Evolutionary conservation across 345 rosid genomes (phyloP), one percentile per base, ranked within the genome.

Genomic region (Pelargonium nanum): DNA sequence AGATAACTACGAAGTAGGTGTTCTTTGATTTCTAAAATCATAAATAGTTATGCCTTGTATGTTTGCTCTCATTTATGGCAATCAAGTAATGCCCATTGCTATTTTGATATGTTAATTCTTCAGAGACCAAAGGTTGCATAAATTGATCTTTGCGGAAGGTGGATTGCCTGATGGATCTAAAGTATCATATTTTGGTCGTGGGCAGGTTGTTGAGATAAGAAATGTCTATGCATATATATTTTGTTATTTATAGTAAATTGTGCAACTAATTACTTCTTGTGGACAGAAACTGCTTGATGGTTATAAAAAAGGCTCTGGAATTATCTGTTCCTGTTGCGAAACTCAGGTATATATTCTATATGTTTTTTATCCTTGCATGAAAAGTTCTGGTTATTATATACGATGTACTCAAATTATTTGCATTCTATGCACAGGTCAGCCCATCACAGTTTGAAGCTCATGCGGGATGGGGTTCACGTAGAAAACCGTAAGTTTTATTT

Each of bases 391-490:
- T 26, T 62, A 53, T 61, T 25, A 56, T 55, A 59, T 63, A 55
- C 28, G 40, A 65, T 45, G 48, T 60, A 60, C 68, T 58, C 64
- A 15, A 24, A 34, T 28, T 16, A 25, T 57, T 52, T 60, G 50
- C 64, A 61, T 24, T 63, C 24, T 72, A 65, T 53, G 68, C 65
- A 71, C 85, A 93, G 99, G 90, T 93, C 74, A 93, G 99, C 79
- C 86, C 99, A 45, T 89, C 99, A 52, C 82, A 79, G 55, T 93
- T 93, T 71, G 99, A 93, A 82, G 91, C 86, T 74, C 99, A 93
- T 83, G 99, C 99, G 74, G 99, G 99, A 72, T 89, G 97, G 94
- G 85, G 96, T 65, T 80, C 99, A 52, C 96, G 97, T 63, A 82
- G 82, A 72, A 89, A 93, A 80, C 96, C 95, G 99, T 93, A 74